A percentile compares a stretch with the other conserved stretches of the same genome.
Conservation (phyloP, 1,284 basidiomycete genomes). For the Meira miltonrushii region DNA sequence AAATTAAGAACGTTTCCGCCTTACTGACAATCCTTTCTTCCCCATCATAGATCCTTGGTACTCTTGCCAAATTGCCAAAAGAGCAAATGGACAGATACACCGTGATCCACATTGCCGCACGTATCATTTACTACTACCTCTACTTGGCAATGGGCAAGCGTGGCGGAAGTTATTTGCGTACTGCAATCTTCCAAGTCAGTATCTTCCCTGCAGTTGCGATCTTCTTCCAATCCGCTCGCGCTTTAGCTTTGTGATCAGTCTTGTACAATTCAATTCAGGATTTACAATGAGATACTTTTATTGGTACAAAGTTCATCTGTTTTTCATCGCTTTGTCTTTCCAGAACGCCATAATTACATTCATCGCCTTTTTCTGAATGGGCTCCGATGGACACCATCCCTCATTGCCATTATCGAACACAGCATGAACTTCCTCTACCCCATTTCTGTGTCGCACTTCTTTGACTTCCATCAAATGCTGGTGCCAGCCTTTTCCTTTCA, state of each 20-base stretch:
- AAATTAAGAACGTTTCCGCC: not conserved
- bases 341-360: not conserved
- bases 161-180: conserved; percentile 10
- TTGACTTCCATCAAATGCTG: no score
- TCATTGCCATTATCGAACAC: no score
- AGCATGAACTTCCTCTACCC: no score
- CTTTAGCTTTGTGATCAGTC: not conserved
- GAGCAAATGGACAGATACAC: conserved; percentile 31
- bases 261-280: not conserved
- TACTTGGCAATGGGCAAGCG: conserved; percentile 16
- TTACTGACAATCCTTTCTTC: not conserved
- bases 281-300: not conserved
- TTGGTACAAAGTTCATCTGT: no score
- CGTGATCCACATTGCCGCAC: conserved; percentile 25
- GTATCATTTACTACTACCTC: conserved; percentile 29
- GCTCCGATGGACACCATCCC: no score
- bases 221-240: not conserved
- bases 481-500: no score
- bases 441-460: no score
- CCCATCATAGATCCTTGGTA: conserved; percentile 26
- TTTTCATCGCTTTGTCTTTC: not conserved
- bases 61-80: conserved; percentile 31
- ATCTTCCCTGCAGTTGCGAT: not conserved
- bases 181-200: conserved; percentile 15
- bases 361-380: not conserved